Conservation (phyloP, 495 filamentous ascomycete genomes). For the Aspergillus kassunensis region DNA sequence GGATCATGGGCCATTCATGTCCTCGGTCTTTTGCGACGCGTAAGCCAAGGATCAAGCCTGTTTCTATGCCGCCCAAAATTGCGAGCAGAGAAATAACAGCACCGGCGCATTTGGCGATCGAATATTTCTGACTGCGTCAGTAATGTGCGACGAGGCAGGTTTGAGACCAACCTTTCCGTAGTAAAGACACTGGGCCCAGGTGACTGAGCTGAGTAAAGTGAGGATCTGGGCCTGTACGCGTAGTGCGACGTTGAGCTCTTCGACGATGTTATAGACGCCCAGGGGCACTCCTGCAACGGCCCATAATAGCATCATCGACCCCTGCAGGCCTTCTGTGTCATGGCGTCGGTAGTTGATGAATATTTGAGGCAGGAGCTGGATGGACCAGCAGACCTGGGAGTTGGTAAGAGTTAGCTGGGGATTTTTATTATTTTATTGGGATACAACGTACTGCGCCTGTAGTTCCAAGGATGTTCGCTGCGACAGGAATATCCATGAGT, state of each 20-base stretch:
- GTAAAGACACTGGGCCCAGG: slow-evolving; percentile 63
- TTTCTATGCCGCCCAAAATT: slow-evolving; percentile 49
- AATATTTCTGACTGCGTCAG: slow-evolving; percentile 35
- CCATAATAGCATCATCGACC: slow-evolving; percentile 66
- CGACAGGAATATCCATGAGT: slow-evolving; percentile 1
- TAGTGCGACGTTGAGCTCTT: slow-evolving; percentile 57
- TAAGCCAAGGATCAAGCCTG: slow-evolving; percentile 48
- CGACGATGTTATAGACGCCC: slow-evolving; percentile 61
- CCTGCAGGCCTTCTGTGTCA: slow-evolving; percentile 54
- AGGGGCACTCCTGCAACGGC: slow-evolving; percentile 60
- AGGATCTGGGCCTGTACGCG: slow-evolving; percentile 60
- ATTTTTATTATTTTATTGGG: no score
- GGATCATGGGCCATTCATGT: slow-evolving; percentile 48
- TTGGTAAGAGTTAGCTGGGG: neutral
- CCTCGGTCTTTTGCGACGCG: slow-evolving; percentile 32
- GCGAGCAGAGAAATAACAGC: slow-evolving; percentile 32
- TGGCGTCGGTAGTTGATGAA: slow-evolving; percentile 60
- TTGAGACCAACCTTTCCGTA: slow-evolving; percentile 46
- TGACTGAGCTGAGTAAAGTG: slow-evolving; percentile 55
- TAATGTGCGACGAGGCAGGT: neutral
- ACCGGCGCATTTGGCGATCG: slow-evolving; percentile 36
- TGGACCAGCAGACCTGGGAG: slow-evolving; percentile 43
- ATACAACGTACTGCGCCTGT: neutral
- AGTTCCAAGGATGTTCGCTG: slow-evolving; percentile 1
- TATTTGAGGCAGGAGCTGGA: slow-evolving; percentile 63